These are phyloP conservation scores for Bauhinia variegata DNA, from an alignment of 306 rosid genomes.

Conservation along the genomic window DNA sequence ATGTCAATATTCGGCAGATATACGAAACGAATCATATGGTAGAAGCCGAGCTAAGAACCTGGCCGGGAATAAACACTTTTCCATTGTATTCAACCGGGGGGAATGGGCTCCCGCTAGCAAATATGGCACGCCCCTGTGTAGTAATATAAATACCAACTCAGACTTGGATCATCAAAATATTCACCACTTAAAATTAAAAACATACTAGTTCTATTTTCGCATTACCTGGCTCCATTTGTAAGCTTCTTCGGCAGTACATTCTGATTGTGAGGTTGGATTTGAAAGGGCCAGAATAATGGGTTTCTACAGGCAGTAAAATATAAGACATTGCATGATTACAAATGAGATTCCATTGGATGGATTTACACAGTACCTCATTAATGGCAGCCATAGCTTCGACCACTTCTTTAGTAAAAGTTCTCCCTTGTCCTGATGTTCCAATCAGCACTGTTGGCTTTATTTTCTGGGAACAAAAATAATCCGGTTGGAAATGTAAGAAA, in stretches of 20 bases:
- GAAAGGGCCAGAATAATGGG: slow-evolving; percentile 56
- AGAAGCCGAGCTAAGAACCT: no score
- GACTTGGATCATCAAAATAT: no score
- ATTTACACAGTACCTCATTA: slow-evolving; percentile 64
- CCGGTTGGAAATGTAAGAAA: slow-evolving; percentile 29
- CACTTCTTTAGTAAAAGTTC: slow-evolving; percentile 71
- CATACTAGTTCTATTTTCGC: slow-evolving; percentile 2
- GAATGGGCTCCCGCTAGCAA: slow-evolving; percentile 94
- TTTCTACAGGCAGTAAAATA: slow-evolving; percentile 37
- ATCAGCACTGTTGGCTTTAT: slow-evolving; percentile 90
- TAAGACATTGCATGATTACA: not conserved
- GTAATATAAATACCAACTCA: slow-evolving; percentile 5
- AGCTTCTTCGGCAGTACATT: slow-evolving; percentile 63
- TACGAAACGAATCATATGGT: no score
- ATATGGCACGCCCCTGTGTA: slow-evolving; percentile 81
- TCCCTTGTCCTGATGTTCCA: slow-evolving; percentile 93
- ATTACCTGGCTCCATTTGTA: slow-evolving; percentile 54
- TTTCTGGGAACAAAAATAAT: slow-evolving; percentile 59
- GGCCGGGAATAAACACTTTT: slow-evolving; percentile 77
- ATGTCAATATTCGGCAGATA: no score
- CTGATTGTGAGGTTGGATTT: slow-evolving; percentile 59
- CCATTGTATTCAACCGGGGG: slow-evolving; percentile 78
- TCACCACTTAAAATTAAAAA: not conserved
- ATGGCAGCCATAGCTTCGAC: slow-evolving; percentile 75
- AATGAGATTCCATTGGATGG: slow-evolving; percentile 17